Evolutionary conservation across 1,284 basidiomycete species (phyloP).

Genomic region (Inonotus obliquus): DNA sequence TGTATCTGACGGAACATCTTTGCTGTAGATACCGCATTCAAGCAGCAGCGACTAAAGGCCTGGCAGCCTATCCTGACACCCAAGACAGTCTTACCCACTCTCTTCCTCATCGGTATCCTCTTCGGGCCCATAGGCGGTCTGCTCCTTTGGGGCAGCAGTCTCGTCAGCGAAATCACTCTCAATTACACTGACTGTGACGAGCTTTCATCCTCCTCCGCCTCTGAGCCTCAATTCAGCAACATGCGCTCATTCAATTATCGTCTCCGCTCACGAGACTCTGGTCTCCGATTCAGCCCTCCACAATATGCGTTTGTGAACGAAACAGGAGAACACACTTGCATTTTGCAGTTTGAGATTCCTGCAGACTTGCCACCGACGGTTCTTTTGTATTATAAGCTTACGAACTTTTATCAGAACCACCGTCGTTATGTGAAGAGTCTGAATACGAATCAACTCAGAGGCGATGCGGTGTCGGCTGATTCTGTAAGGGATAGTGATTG

Average conservation of each 20-base stretch:
- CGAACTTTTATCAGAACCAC: slow-evolving; percentile 98
- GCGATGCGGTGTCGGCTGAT: slow-evolving; percentile 52
- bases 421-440: slow-evolving; percentile 95
- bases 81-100: slow-evolving; percentile 92
- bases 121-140: slow-evolving; percentile 97
- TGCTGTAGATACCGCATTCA: slow-evolving; percentile 87
- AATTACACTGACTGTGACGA: slow-evolving; percentile 94
- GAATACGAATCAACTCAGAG: slow-evolving; percentile 82
- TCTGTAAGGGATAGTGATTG: slow-evolving; percentile 75
- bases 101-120: slow-evolving; percentile 91
- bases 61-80: slow-evolving; percentile 99
- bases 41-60: slow-evolving; percentile 98
- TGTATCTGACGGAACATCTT: slow-evolving; percentile 1
- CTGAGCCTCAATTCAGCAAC: slow-evolving; percentile 34
- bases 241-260: slow-evolving; percentile 72
- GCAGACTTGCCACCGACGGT: slow-evolving; percentile 73
- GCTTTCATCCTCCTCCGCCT: slow-evolving; percentile 43
- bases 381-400: slow-evolving; percentile 95
- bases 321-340: slow-evolving; percentile 55
- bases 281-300: slow-evolving; percentile 46
- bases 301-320: slow-evolving; percentile 67
- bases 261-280: slow-evolving; percentile 53
- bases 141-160: slow-evolving; percentile 83
- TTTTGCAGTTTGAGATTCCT: slow-evolving; percentile 80
- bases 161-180: slow-evolving; percentile 89